Evolutionary conservation across 2,329 filamentous ascomycete genomes (phyloP).

Genomic region (Calonectria henricotiae): DNA sequence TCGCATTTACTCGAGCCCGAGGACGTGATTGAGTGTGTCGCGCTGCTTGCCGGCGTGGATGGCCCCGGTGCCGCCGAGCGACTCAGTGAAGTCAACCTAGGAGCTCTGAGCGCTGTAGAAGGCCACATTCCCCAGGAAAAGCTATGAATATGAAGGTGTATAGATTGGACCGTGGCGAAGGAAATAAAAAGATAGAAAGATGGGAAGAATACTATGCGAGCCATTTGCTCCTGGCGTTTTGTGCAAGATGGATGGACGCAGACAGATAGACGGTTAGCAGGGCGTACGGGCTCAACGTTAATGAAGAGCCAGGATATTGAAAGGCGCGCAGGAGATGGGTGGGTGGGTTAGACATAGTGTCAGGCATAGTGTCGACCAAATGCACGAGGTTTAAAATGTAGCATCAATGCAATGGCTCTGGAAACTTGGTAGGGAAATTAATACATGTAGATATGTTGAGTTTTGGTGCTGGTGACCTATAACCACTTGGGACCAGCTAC

Average conservation of each 20-base stretch:
- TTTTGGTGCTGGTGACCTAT: conserved; percentile 1
- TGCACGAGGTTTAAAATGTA: conserved; percentile 17
- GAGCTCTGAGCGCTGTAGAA: conserved; percentile 69
- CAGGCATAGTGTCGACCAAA: conserved; percentile 20
- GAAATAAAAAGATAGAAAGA: conserved; percentile 28
- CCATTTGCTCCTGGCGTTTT: conserved; percentile 48
- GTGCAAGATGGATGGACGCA: conserved; percentile 42
- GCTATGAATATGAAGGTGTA: conserved; percentile 41
- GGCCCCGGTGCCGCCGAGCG: conserved; percentile 58
- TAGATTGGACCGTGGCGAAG: neutral
- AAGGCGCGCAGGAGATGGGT: conserved; percentile 16
- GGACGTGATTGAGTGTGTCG: conserved; percentile 84
- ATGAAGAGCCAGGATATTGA: conserved; percentile 36
- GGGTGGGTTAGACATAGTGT: conserved; percentile 21
- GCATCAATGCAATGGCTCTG: conserved; percentile 21
- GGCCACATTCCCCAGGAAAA: conserved; percentile 65
- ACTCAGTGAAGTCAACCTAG: conserved; percentile 71
- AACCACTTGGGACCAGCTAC: neutral
- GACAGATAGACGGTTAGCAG: conserved; percentile 45
- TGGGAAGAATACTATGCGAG: conserved; percentile 25
- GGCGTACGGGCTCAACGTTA: conserved; percentile 40
- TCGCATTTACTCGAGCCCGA: conserved; percentile 92
- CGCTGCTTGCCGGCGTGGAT: conserved; percentile 70
- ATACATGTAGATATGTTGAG: conserved; percentile 9
- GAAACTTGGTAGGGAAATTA: neutral